Evolutionary conservation across 345 rosid species (phyloP).

Genomic region (Syzygium oleosum): DNA sequence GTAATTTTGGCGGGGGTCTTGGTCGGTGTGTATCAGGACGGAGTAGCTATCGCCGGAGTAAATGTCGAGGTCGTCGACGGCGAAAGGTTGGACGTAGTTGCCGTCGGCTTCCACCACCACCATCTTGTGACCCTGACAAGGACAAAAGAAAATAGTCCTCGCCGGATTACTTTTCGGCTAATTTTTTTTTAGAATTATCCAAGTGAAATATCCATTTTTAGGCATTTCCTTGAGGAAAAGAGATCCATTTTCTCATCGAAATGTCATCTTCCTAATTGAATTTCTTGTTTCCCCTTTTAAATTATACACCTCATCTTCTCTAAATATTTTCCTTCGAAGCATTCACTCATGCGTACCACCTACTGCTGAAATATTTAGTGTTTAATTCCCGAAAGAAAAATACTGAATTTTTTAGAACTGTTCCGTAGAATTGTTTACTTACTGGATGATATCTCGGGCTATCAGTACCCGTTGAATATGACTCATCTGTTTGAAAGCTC

Average conservation of each 20-base stretch:
- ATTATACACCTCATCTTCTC: background rate
- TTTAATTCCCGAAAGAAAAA: background rate
- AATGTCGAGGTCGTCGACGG: constrained; percentile 47
- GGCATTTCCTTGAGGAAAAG: background rate
- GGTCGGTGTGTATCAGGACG: constrained; percentile 47
- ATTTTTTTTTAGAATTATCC: background rate
- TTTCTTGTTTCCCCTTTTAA: background rate
- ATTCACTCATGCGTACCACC: background rate
- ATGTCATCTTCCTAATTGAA: background rate
- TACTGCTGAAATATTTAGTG: background rate
- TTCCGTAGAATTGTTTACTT: background rate
- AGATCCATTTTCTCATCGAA: background rate
- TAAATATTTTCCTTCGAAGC: background rate
- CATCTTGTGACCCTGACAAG: constrained; percentile 58
- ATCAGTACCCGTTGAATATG: background rate
- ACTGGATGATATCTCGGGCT: background rate
- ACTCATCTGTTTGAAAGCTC: background rate
- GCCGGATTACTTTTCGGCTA: background rate
- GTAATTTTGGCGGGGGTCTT: constrained; percentile 42
- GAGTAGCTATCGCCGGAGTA: constrained; percentile 92
- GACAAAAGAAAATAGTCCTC: too few relatives aligned
- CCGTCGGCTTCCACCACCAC: constrained; percentile 88
- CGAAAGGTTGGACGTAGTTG: constrained; percentile 56
- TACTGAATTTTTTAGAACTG: background rate
- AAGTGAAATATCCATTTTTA: background rate